phyloP scores from a whole-genome alignment of 306 rosid genomes.

The Oxytropis ochrocephala region DNA sequence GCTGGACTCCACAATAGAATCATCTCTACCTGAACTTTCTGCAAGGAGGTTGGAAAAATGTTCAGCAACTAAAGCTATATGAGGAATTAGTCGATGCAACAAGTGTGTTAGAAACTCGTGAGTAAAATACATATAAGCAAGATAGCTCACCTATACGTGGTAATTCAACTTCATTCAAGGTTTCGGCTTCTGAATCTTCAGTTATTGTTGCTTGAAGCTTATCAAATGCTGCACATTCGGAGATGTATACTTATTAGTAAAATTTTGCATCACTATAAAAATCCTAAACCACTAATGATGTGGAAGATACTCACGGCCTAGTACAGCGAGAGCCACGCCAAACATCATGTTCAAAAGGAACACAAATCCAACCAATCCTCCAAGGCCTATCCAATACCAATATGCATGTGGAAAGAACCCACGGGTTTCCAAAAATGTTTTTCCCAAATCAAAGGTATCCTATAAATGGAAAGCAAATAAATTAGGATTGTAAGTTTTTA shows the following conservation, averaged over 20 bases:
- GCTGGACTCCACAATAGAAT: constrained; percentile 17
- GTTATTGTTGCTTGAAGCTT: constrained; percentile 27
- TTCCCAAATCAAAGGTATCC: constrained; percentile 17
- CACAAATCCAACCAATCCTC: constrained; percentile 26
- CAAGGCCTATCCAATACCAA: constrained; percentile 60
- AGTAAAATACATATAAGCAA: background rate
- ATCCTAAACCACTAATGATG: background rate
- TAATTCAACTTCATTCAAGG: constrained; percentile 24
- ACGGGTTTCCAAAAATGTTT: constrained; percentile 12
- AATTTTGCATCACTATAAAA: background rate
- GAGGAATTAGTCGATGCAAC: background rate
- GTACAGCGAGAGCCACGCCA: constrained; percentile 22
- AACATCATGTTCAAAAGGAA: constrained; percentile 24
- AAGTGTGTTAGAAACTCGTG: background rate
- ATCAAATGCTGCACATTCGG: constrained; percentile 20
- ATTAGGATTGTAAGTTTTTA: background rate
- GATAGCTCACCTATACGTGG: constrained; percentile 30
- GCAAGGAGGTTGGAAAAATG: background rate
- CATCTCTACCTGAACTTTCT: constrained; percentile 26
- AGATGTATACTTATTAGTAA: background rate
- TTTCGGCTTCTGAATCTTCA: constrained; percentile 21
- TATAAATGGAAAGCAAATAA: background rate
- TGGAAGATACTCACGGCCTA: background rate
- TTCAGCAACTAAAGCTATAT: background rate
- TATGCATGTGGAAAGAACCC: constrained; percentile 30